phyloP scores from a whole-genome alignment of 345 rosid genomes.

The Brassica carinata region DNA sequence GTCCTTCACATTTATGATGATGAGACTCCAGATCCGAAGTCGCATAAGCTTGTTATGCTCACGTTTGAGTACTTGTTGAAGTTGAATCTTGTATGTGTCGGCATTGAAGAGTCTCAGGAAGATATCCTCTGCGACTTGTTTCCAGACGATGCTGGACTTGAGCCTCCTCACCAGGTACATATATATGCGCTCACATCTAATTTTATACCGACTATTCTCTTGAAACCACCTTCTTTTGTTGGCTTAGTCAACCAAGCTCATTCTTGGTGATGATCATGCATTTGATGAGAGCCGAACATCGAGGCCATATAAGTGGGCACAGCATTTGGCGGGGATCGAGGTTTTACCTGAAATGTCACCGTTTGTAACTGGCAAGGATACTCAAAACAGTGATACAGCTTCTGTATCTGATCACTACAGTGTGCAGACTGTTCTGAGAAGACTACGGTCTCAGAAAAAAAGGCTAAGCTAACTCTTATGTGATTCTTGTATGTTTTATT shows the following conservation, averaged over 20 bases:
- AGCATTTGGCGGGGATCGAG: constrained; percentile 91
- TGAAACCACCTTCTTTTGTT: background rate
- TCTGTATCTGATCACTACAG: constrained; percentile 65
- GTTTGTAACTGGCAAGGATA: constrained; percentile 53
- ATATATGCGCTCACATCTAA: background rate
- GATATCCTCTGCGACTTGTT: constrained; percentile 72
- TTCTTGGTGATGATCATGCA: constrained; percentile 52
- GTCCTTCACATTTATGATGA: constrained; percentile 66
- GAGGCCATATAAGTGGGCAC: constrained; percentile 94
- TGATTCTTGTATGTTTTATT: constrained; percentile 44
- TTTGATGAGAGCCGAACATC: constrained; percentile 67
- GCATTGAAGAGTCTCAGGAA: constrained; percentile 60
- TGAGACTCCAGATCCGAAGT: constrained; percentile 61
- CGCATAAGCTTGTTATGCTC: constrained; percentile 55
- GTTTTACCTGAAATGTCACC: constrained; percentile 87
- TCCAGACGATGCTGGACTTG: constrained; percentile 78
- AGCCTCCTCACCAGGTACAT: constrained; percentile 89
- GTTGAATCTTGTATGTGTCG: constrained; percentile 82
- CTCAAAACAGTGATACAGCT: constrained; percentile 48
- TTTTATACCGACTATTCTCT: background rate
- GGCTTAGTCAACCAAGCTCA: constrained; percentile 73
- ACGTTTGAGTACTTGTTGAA: constrained; percentile 79
- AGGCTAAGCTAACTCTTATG: constrained; percentile 68
- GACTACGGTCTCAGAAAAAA: constrained; percentile 64
- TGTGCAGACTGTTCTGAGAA: constrained; percentile 70